phyloP scores from a whole-genome alignment of 2,329 filamentous ascomycete genomes.

The Chaetomium strumarium region DNA sequence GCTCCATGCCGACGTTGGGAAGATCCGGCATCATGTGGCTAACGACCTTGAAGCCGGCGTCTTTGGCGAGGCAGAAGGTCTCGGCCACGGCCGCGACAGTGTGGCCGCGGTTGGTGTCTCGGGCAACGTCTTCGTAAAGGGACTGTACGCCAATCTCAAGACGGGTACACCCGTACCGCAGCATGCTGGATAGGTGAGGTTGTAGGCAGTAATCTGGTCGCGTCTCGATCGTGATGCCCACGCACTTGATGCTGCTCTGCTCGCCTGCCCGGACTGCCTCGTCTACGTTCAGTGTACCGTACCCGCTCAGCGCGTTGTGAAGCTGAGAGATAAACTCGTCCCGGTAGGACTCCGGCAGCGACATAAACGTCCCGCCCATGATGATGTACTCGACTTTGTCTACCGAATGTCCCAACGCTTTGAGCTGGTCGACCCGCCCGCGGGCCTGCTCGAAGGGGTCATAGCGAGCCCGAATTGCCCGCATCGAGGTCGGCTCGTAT shows the following conservation, averaged over 20 bases:
- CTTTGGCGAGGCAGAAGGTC: slow-evolving; percentile 95
- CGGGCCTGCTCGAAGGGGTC: slow-evolving; percentile 97
- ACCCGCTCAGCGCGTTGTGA: slow-evolving; percentile 94
- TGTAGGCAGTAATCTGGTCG: slow-evolving; percentile 94
- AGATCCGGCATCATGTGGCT: slow-evolving; percentile 99
- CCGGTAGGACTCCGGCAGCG: slow-evolving; percentile 77
- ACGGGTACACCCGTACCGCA: slow-evolving; percentile 94
- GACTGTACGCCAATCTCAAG: slow-evolving; percentile 95
- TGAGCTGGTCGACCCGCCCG: slow-evolving; percentile 93
- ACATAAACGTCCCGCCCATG: slow-evolving; percentile 99
- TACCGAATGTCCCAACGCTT: slow-evolving; percentile 89
- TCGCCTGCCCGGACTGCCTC: slow-evolving; percentile 91
- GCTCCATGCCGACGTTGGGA: slow-evolving; percentile 97
- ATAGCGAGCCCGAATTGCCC: slow-evolving; percentile 92
- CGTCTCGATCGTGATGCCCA: slow-evolving; percentile 97
- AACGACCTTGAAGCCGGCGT: slow-evolving; percentile 97
- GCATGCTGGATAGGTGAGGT: slow-evolving; percentile 91
- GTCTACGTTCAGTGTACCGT: slow-evolving; percentile 89
- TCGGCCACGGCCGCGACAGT: slow-evolving; percentile 93
- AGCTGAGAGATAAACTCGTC: slow-evolving; percentile 93
- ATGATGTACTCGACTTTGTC: slow-evolving; percentile 99
- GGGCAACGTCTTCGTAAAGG: slow-evolving; percentile 95
- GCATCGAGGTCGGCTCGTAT: slow-evolving; percentile 98
- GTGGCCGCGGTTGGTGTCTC: slow-evolving; percentile 94
- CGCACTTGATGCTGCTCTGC: slow-evolving; percentile 96